Percentiles rank a stretch among this genome's conserved stretches.
phyloP scores from a whole-genome alignment of 306 rosid genomes.

The Fragaria nilgerrensis region DNA sequence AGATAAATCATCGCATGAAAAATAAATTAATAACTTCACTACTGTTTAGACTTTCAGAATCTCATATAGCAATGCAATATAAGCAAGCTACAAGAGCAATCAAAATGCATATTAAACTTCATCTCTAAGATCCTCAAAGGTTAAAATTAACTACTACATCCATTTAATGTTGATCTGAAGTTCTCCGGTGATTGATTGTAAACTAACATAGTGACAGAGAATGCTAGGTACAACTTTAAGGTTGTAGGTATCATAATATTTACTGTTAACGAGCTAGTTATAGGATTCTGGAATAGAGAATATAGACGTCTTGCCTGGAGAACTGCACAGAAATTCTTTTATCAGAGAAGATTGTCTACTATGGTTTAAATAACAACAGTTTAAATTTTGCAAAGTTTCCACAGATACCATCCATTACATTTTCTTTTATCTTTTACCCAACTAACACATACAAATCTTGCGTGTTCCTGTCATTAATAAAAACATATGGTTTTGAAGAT shows the following conservation, averaged over 20 bases:
- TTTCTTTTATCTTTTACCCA: not conserved
- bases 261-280: not conserved
- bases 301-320: not conserved
- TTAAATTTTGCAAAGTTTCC: not conserved
- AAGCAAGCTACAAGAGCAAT: constrained; percentile 4
- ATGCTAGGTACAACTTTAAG: not conserved
- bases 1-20: constrained; percentile 16
- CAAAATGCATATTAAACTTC: not conserved
- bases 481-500: not conserved
- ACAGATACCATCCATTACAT: not conserved
- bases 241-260: not conserved
- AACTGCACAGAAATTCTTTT: not conserved
- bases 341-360: not conserved
- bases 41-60: not conserved
- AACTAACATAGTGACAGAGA: not conserved
- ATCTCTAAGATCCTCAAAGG: not conserved
- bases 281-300: not conserved
- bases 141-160: not conserved
- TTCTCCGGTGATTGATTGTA: not conserved
- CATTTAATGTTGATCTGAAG: not conserved
- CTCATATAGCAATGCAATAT: not conserved
- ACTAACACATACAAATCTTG: not conserved
- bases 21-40: not conserved
- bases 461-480: not conserved
- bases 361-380: not conserved